These are phyloP conservation scores for Malassezia sp. DNA, from an alignment of 1,284 basidiomycete species.

Conservation along the genomic window DNA sequence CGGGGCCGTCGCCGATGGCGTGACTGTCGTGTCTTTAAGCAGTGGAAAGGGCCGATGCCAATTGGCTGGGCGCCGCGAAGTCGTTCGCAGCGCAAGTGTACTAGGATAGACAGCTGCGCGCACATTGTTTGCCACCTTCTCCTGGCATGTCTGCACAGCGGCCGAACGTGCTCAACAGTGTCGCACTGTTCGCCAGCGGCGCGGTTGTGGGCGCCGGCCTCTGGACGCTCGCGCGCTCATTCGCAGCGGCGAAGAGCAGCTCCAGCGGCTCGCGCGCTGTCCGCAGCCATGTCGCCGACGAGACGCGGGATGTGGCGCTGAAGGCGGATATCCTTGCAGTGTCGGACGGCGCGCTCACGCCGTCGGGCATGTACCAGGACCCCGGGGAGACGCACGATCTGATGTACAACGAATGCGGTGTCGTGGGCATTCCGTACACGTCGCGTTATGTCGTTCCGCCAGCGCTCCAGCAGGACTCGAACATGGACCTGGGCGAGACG, in stretches of 20 bases:
- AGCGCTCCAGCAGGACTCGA: constrained; percentile 3
- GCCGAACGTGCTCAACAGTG: constrained; percentile 7
- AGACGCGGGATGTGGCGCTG: too few species aligned
- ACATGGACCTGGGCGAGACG: constrained; percentile 2
- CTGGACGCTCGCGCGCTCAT: constrained; percentile 11
- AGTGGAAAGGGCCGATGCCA: too few species aligned
- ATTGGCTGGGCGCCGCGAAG: too few species aligned
- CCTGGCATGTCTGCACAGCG: constrained; percentile 7
- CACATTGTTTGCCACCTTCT: too few species aligned
- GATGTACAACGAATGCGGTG: constrained; percentile 10
- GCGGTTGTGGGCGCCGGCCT: constrained; percentile 10
- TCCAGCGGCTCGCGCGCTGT: too few species aligned
- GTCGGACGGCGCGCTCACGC: too few species aligned
- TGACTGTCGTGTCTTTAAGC: too few species aligned
- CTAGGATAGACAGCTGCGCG: too few species aligned
- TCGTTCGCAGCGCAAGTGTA: too few species aligned
- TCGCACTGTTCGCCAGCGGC: constrained; percentile 11
- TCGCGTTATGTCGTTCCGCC: constrained; percentile 1
- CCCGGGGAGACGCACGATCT: neutral
- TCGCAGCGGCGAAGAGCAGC: neutral
- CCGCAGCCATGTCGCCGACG: neutral
- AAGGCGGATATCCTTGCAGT: too few species aligned
- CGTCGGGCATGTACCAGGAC: too few species aligned
- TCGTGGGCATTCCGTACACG: constrained; percentile 13
- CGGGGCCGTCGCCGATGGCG: too few species aligned